Base-by-base conservation (phyloP, 2,329 filamentous ascomycete genomes). In the Epichloe baconii region DNA sequence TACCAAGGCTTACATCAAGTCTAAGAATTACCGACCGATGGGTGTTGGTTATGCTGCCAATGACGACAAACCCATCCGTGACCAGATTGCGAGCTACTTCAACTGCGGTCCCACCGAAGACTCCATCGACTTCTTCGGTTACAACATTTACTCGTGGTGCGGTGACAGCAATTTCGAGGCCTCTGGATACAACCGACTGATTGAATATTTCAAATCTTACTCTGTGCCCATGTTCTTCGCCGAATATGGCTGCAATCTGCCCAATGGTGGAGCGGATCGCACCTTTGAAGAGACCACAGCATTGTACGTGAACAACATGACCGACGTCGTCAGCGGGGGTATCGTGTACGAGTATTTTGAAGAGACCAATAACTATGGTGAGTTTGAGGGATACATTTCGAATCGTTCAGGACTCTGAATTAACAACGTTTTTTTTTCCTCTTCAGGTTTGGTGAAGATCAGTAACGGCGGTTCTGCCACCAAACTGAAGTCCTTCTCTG, bases 111-210 rank as follows among this genome's bases (percentile, higher is more conserved):
- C 64, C 3, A 68, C 80, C 54, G 65, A 75, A 42, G 71, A 74
- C 10, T 63, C 85, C 54, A 95, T 97, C 58, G 93, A 98, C 71
- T 97, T 94, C 77, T 98, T 90, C 86, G 93, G 93, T 53, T 97
- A 97, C 84, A 98, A 98, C 78, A 95, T 97, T 73, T 98, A 98
- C 79, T 95, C 90, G 50, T 98, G 93, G 93, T 98, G 93, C 68
- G 93, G 91, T 59, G 69, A 89, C 60, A 95, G 87, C 64, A 80
- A 75, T 62, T 94, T 85, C 73, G 64, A 75, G 37, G 65, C 75
- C 52, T 96, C 93, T 5, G 88, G 88, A 49, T 98, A 90, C 72
- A 75, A 84, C 57, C 77, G 82, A 50, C 85, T 93, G 66, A 89
- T 89, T 59, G 70, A 87, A 57, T 91, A 95, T 72, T 98, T 95